Conservation (phyloP, 495 filamentous ascomycete species). For the Parathielavia hyrcaniae region DNA sequence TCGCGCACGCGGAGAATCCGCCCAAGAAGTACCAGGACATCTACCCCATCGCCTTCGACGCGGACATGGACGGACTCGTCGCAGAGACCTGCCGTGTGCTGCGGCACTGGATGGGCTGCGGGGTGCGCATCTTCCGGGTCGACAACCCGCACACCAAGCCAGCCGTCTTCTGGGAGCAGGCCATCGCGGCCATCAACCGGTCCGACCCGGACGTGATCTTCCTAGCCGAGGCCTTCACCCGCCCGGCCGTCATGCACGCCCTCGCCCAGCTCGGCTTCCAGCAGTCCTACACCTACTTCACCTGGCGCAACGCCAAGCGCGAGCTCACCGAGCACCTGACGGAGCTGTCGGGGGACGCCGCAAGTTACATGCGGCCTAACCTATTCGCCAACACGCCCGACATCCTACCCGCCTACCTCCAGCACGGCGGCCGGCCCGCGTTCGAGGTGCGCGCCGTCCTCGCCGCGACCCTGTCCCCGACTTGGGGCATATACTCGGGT, state of each 20-base stretch:
- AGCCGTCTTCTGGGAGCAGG: not conserved
- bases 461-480: not conserved
- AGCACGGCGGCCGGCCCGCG: not conserved
- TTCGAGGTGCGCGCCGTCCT: not conserved
- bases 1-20: not conserved
- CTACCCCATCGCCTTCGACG: not conserved
- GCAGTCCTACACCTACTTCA: not conserved
- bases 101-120: not conserved
- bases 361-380: not conserved
- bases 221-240: not conserved
- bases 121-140: not conserved
- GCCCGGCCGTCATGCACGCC: not conserved
- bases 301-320: not conserved
- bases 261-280: not conserved
- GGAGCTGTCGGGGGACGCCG: not conserved
- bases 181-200: not conserved
- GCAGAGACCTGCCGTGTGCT: not conserved
- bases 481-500: not conserved
- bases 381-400: not conserved
- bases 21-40: not conserved
- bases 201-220: not conserved
- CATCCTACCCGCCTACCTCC: not conserved
- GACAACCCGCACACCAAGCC: not conserved
- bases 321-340: not conserved
- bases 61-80: not conserved